Conservation (phyloP, 2,329 filamentous ascomycete species). For the Pseudogymnoascus sp. region DNA sequence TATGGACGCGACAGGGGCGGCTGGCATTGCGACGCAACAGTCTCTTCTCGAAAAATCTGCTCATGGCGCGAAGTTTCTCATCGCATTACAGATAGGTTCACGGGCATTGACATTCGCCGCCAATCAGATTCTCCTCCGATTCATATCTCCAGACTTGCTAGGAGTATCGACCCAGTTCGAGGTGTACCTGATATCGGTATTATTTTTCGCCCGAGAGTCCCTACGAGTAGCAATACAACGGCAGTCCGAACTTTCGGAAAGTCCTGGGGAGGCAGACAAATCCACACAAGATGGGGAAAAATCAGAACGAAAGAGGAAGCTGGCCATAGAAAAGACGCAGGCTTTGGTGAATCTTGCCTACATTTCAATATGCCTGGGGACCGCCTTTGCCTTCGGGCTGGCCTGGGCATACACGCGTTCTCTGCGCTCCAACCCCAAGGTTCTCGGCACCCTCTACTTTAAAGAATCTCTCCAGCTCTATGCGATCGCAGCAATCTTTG, state of each 20-base stretch:
- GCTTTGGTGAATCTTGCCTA: conserved; percentile 84
- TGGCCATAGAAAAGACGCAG: conserved; percentile 44
- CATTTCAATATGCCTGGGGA: conserved; percentile 61
- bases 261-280: conserved; percentile 12
- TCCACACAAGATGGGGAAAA: conserved; percentile 15
- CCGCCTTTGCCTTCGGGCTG: conserved; percentile 53
- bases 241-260: conserved; percentile 39
- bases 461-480: conserved; percentile 44
- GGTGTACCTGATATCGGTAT: conserved; percentile 82
- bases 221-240: conserved; percentile 86
- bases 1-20: conserved; percentile 4
- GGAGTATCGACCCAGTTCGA: conserved; percentile 86
- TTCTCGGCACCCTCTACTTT: conserved; percentile 54
- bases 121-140: conserved; percentile 84
- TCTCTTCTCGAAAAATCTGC: conserved; percentile 13
- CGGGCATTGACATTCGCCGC: conserved; percentile 80
- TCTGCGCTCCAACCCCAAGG: conserved; percentile 38
- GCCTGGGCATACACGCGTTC: conserved; percentile 59
- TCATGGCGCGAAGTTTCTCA: conserved; percentile 73
- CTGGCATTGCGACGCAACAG: conserved; percentile 1
- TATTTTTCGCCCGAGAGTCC: conserved; percentile 90
- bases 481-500: conserved; percentile 51
- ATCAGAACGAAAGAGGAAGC: conserved; percentile 18
- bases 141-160: conserved; percentile 73
- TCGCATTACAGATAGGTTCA: conserved; percentile 80